phyloP scores from a whole-genome alignment of 495 filamentous ascomycete genomes.

The Daldinia caldariorum region DNA sequence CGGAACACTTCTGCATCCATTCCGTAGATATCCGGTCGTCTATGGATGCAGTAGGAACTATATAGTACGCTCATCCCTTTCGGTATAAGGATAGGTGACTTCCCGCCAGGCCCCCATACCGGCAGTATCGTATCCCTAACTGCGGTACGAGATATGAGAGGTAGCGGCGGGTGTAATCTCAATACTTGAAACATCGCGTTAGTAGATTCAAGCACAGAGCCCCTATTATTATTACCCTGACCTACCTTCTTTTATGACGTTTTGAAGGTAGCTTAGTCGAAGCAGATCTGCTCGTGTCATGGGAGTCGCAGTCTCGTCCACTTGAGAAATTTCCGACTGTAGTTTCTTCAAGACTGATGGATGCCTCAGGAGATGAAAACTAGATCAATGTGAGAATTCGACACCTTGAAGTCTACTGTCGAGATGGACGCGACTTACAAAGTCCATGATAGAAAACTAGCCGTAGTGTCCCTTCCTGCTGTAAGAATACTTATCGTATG shows the following conservation, averaged over 20 bases:
- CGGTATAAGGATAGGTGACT: slow-evolving; percentile 61
- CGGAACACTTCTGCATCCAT: slow-evolving; percentile 63
- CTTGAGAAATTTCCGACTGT: slow-evolving; percentile 44
- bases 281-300: slow-evolving; percentile 32
- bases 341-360: slow-evolving; percentile 46
- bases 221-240: slow-evolving; percentile 64
- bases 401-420: neutral
- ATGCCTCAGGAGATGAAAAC: slow-evolving; percentile 50
- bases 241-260: slow-evolving; percentile 46
- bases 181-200: neutral
- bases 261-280: slow-evolving; percentile 29
- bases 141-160: slow-evolving; percentile 64
- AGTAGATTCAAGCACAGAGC: neutral
- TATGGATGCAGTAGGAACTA: slow-evolving; percentile 66
- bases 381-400: slow-evolving; percentile 13
- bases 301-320: slow-evolving; percentile 30
- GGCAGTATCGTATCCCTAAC: slow-evolving; percentile 58
- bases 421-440: slow-evolving; percentile 38
- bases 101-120: slow-evolving; percentile 56
- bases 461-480: slow-evolving; percentile 55
- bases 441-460: slow-evolving; percentile 53
- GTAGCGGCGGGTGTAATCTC: slow-evolving; percentile 64
- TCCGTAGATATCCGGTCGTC: slow-evolving; percentile 63
- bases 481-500: slow-evolving; percentile 50
- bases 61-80: slow-evolving; percentile 53